Evolutionary conservation across 371 early-diverging fungal species (phyloP).

Genomic region (Zychaea mexicana): DNA sequence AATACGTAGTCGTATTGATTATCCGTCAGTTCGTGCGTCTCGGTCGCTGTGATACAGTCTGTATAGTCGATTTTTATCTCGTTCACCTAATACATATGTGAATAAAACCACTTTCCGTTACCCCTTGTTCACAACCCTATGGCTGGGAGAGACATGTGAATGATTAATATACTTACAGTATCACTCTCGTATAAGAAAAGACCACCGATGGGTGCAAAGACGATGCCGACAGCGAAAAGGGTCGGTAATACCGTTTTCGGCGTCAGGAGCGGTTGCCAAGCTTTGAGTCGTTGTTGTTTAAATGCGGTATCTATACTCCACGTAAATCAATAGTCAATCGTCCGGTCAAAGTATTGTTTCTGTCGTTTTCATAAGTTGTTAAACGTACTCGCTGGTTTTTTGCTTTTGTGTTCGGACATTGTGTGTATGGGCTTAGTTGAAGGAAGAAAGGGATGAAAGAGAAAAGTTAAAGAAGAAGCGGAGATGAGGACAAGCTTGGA

Average conservation of each 20-base stretch:
- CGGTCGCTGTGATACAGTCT: constrained; percentile 54
- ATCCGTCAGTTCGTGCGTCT: constrained; percentile 7
- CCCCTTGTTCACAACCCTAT: too few species aligned
- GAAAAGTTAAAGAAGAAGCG: not conserved
- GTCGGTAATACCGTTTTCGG: constrained; percentile 88
- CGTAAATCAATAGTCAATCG: not conserved
- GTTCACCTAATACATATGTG: constrained; percentile 54
- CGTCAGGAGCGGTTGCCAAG: constrained; percentile 92
- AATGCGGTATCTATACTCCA: constrained; percentile 77
- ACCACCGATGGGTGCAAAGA: constrained; percentile 87
- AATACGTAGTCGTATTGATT: constrained; percentile 42
- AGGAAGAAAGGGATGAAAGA: not conserved
- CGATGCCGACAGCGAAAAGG: constrained; percentile 80
- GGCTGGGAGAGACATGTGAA: too few species aligned
- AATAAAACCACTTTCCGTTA: not conserved
- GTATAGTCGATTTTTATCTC: constrained; percentile 88
- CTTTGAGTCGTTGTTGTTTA: constrained; percentile 90
- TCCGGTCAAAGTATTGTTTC: not conserved
- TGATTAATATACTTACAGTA: constrained; percentile 29
- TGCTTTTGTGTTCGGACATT: constrained; percentile 47
- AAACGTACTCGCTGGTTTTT: constrained; percentile 47
- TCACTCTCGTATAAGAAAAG: constrained; percentile 65
- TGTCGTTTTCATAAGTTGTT: not conserved
- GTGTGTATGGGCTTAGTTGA: not conserved
- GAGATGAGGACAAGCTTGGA: not conserved